Evolutionary conservation across 2,329 filamentous ascomycete genomes (phyloP).

Genomic region (Bisporella sp.): DNA sequence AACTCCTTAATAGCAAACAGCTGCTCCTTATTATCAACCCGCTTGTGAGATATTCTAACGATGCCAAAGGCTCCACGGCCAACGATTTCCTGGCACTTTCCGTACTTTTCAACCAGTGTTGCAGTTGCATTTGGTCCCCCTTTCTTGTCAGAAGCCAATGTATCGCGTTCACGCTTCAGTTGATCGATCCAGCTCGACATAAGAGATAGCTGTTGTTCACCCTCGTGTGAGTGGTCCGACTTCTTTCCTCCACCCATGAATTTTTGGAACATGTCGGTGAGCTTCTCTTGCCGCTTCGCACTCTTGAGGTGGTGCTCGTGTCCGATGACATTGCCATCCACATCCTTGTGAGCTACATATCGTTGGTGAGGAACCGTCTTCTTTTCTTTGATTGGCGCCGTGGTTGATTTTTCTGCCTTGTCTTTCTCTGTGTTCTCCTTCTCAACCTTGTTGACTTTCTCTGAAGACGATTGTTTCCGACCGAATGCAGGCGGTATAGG

Average conservation of each 20-base stretch:
- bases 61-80: slow-evolving; percentile 96
- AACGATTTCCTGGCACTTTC: slow-evolving; percentile 95
- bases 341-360: slow-evolving; percentile 43
- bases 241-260: slow-evolving; percentile 77
- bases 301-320: slow-evolving; percentile 88
- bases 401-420: slow-evolving; percentile 23
- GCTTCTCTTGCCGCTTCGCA: slow-evolving; percentile 86
- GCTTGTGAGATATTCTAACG: slow-evolving; percentile 95
- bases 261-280: slow-evolving; percentile 84
- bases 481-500: slow-evolving; percentile 31
- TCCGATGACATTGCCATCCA: slow-evolving; percentile 44
- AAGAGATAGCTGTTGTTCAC: slow-evolving; percentile 78
- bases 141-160: slow-evolving; percentile 68
- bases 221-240: slow-evolving; percentile 53
- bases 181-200: slow-evolving; percentile 97
- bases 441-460: slow-evolving; percentile 29
- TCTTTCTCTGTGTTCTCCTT: slow-evolving; percentile 25
- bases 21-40: slow-evolving; percentile 75
- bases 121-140: slow-evolving; percentile 66
- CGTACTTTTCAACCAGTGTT: slow-evolving; percentile 91
- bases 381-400: slow-evolving; percentile 23
- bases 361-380: slow-evolving; percentile 31
- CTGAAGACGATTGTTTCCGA: slow-evolving; percentile 38
- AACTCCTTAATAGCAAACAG: slow-evolving; percentile 98
- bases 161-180: slow-evolving; percentile 79